Evolutionary conservation across 2,329 filamentous ascomycete genomes (phyloP), one percentile per base, ranked within the genome.

Genomic region (Epichloe brachyelytri): DNA sequence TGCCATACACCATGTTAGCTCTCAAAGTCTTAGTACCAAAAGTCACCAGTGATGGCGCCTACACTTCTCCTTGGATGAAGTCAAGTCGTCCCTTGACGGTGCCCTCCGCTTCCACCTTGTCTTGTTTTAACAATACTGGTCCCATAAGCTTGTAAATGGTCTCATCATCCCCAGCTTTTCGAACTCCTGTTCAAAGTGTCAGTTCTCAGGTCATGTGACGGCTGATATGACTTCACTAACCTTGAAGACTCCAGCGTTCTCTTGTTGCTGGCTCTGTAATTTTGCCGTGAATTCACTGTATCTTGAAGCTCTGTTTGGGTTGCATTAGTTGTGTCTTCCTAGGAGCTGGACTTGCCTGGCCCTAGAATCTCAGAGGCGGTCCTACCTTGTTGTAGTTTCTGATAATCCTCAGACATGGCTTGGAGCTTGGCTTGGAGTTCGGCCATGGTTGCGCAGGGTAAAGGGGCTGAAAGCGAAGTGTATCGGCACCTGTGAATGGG

Each of bases 81-180:
- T 95, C 89, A 48, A 98, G 68, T 22, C 93, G 82, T 19, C 88
- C 88, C 59, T 94, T 88, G 17, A 98, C 93, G 0, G 89, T 90
- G 74, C 87, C 85, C 57, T 89, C 82, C 0, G 93, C 93, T 66
- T 98, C 93, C 2, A 80, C 72, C 67, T 87, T 90, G 52, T 97
- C 93, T 68, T 98, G 93, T 75, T 97, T 96, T 62, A 98, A 69
- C 38, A 98, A 72, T 6, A 97, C 87, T 0, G 93, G 93, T 0
- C 93, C 93, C 45, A 95, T 82, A 41, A 96, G 80, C 71, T 97
- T 98, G 79, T 95, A 98, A 67, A 98, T 95, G 56, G 82, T 88
- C 62, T 94, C 86, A 59, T 85, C 85, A 38, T 90, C 84, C 60
- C 79, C 53, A 97, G 75, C 50, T 78, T 76, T 40, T 80, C 76